Conservation (phyloP, 2,329 filamentous ascomycete species). For the Chaetomiaceae sp. region DNA sequence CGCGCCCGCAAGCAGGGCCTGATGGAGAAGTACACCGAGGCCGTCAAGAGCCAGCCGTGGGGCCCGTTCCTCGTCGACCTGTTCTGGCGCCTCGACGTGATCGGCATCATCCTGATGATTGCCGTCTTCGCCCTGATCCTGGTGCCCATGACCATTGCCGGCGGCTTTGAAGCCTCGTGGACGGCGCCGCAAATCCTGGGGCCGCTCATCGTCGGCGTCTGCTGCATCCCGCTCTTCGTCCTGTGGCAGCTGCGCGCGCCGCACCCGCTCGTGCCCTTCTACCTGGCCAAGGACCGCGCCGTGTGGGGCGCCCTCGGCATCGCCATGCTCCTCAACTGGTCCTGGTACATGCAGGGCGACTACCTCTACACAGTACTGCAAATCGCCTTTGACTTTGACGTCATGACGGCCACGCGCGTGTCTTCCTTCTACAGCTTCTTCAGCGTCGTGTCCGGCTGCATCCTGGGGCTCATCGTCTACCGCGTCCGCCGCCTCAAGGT, state of each 20-base stretch:
- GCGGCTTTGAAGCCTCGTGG: conserved; percentile 40
- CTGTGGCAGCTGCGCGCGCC: conserved; percentile 44
- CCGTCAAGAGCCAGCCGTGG: conserved; percentile 32
- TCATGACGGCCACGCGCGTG: conserved; percentile 54
- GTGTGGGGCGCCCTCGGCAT: conserved; percentile 61
- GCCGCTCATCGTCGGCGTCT: conserved; percentile 42
- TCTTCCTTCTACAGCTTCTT: conserved; percentile 54
- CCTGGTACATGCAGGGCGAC: conserved; percentile 61
- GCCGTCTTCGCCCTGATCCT: conserved; percentile 45
- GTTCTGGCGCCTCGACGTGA: conserved; percentile 44
- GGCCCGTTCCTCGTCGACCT: conserved; percentile 36
- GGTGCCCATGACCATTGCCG: conserved; percentile 43
- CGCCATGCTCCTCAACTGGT: conserved; percentile 50
- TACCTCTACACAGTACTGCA: conserved; percentile 60
- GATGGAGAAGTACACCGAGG: conserved; percentile 36
- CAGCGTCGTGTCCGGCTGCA: conserved; percentile 54
- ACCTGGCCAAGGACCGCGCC: conserved; percentile 57
- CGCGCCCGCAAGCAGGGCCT: conserved; percentile 50
- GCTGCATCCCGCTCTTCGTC: conserved; percentile 48
- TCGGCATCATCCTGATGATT: conserved; percentile 43
- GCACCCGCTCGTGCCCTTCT: conserved; percentile 57
- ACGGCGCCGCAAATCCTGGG: conserved; percentile 37
- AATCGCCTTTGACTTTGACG: conserved; percentile 57
- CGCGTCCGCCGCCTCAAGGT: conserved; percentile 56
- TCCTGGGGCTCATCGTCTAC: conserved; percentile 54